These are phyloP conservation scores for Suhomyces panamericanus DNA, from an alignment of 1,139 yeast species.

Conservation along the genomic window DNA sequence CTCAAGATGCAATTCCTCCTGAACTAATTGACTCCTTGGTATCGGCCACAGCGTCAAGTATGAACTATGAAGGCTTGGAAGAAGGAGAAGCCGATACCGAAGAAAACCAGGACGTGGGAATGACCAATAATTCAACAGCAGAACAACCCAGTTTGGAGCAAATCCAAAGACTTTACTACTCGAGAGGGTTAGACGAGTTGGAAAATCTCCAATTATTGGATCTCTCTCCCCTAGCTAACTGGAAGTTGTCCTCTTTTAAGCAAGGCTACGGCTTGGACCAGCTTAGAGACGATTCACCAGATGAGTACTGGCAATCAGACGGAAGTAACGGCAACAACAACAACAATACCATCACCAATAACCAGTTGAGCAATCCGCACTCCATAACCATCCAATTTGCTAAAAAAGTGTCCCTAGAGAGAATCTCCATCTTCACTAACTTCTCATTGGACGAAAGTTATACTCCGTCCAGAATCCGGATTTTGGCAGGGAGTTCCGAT, in stretches of 20 bases:
- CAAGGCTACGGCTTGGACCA: constrained; percentile 70
- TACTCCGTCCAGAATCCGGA: constrained; percentile 73
- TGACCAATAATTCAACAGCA: constrained; percentile 5
- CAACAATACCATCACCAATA: constrained; percentile 31
- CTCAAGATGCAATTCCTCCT: constrained; percentile 36
- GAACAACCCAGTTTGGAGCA: constrained; percentile 27
- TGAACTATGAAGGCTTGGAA: constrained; percentile 11
- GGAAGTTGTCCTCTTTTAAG: constrained; percentile 81
- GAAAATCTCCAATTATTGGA: constrained; percentile 64
- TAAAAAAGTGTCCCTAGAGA: constrained; percentile 68
- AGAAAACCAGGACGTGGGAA: constrained; percentile 12
- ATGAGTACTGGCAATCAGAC: constrained; percentile 91
- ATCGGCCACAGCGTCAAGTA: constrained; percentile 20
- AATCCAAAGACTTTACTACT: constrained; percentile 42
- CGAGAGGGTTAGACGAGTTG: constrained; percentile 53
- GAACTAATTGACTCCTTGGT: constrained; percentile 38
- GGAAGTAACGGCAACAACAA: constrained; percentile 47
- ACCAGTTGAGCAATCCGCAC: constrained; percentile 74
- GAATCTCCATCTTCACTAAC: constrained; percentile 71
- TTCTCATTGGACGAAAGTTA: constrained; percentile 81
- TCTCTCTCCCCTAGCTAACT: constrained; percentile 77
- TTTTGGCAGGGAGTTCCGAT: constrained; percentile 79
- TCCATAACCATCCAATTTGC: constrained; percentile 77
- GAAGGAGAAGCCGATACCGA: constrained; percentile 12
- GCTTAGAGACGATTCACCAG: constrained; percentile 73